These are phyloP conservation scores for Fusarium chlamydosporum DNA, from an alignment of 2,329 filamentous ascomycete species.

Conservation along the genomic window DNA sequence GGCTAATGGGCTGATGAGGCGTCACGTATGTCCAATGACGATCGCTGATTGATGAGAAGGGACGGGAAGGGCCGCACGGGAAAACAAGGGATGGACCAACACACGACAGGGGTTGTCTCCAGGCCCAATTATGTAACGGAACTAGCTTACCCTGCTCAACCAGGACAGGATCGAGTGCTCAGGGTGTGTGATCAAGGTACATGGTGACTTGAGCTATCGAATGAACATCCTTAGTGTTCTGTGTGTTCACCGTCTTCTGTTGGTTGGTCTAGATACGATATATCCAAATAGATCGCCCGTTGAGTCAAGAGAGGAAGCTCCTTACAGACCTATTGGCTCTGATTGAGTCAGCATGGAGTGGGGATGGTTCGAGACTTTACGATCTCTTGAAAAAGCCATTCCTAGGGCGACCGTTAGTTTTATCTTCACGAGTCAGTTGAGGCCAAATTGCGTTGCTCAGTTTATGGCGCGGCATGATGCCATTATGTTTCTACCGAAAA, in stretches of 20 bases:
- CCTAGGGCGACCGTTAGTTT: too few species aligned
- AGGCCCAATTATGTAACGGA: slow-evolving; percentile 9
- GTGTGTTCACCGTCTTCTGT: background rate
- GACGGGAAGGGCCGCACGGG: slow-evolving; percentile 45
- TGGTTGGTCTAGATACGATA: slow-evolving; percentile 2
- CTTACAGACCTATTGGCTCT: background rate
- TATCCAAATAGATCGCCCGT: background rate
- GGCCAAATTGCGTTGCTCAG: background rate
- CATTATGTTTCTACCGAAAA: background rate
- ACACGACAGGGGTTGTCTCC: slow-evolving; percentile 28
- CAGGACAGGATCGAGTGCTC: background rate
- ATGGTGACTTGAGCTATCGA: background rate
- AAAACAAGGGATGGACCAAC: slow-evolving; percentile 36
- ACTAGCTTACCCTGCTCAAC: slow-evolving; percentile 10
- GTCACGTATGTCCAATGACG: slow-evolving; percentile 16
- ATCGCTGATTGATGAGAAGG: slow-evolving; percentile 29
- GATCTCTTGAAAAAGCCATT: too few species aligned
- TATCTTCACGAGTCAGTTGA: background rate
- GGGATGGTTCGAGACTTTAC: background rate
- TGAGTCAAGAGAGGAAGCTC: background rate
- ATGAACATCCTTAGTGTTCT: background rate
- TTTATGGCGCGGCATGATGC: background rate
- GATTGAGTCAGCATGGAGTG: background rate
- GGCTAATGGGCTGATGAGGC: slow-evolving; percentile 7
- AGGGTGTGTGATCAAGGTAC: background rate